These are phyloP conservation scores for Apiospora sp. DNA, from an alignment of 2,329 filamentous ascomycete species.

Conservation along the genomic window DNA sequence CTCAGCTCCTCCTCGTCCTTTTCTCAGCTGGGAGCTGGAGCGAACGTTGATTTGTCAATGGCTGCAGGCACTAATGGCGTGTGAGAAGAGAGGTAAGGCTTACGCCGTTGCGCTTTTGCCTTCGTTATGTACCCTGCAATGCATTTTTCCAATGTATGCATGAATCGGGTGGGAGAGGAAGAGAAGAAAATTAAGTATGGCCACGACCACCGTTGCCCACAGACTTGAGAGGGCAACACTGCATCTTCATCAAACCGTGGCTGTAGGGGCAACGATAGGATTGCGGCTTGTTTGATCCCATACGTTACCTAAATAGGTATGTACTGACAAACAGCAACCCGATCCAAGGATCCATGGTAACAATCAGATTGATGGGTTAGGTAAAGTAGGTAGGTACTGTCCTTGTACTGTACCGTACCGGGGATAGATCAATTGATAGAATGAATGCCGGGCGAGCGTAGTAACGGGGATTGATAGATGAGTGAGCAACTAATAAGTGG, in stretches of 20 bases:
- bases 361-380: not conserved
- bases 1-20: not conserved
- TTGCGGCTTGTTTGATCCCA: not conserved
- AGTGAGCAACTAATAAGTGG: not conserved
- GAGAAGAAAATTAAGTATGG: not conserved
- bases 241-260: not conserved
- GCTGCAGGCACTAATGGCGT: not conserved
- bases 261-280: not conserved
- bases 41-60: conserved; percentile 14
- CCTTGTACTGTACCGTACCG: too few species aligned
- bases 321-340: not conserved
- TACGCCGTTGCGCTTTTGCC: not conserved
- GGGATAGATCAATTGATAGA: too few species aligned
- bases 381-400: too few species aligned
- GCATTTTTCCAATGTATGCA: not conserved
- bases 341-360: not conserved
- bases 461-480: not conserved
- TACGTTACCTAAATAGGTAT: not conserved
- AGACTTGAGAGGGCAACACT: not conserved
- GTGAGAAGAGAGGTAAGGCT: not conserved
- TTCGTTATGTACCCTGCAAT: not conserved
- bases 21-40: not conserved
- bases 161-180: not conserved
- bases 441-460: not conserved
- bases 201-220: not conserved